A percentile compares a stretch with the other conserved stretches of the same genome.
phyloP scores from a whole-genome alignment of 2,329 filamentous ascomycete genomes.

The Hymenoscyphus fructigenus region DNA sequence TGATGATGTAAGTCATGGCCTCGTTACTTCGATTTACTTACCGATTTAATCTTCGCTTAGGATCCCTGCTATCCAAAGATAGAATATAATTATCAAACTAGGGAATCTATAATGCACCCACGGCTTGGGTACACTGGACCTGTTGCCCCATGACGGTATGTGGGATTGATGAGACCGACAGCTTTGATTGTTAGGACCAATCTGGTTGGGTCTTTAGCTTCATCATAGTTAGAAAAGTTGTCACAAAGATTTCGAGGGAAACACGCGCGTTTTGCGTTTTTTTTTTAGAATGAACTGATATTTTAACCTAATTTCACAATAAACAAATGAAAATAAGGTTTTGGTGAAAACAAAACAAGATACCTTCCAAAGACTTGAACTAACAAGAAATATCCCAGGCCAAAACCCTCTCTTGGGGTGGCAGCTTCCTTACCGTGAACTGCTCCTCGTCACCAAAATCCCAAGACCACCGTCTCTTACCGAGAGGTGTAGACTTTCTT shows the following conservation, averaged over 20 bases:
- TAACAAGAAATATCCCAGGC: background rate
- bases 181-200: background rate
- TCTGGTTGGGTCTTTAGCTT: background rate
- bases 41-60: constrained; percentile 11
- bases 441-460: too few relatives aligned
- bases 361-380: background rate
- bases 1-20: constrained; percentile 16
- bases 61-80: constrained; percentile 20
- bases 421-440: too few relatives aligned
- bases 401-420: too few relatives aligned
- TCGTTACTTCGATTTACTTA: background rate
- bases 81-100: background rate
- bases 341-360: too few relatives aligned
- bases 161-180: background rate
- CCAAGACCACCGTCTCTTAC: too few relatives aligned
- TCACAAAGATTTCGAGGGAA: too few relatives aligned
- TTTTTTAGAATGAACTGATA: too few relatives aligned
- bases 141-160: background rate
- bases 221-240: background rate
- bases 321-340: too few relatives aligned
- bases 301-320: too few relatives aligned
- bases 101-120: background rate
- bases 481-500: too few relatives aligned
- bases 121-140: background rate
- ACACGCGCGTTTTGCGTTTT: too few relatives aligned